These are phyloP conservation scores for Dictyostelium purpureum DNA, from an alignment of 78 protist species.

Conservation along the genomic window DNA sequence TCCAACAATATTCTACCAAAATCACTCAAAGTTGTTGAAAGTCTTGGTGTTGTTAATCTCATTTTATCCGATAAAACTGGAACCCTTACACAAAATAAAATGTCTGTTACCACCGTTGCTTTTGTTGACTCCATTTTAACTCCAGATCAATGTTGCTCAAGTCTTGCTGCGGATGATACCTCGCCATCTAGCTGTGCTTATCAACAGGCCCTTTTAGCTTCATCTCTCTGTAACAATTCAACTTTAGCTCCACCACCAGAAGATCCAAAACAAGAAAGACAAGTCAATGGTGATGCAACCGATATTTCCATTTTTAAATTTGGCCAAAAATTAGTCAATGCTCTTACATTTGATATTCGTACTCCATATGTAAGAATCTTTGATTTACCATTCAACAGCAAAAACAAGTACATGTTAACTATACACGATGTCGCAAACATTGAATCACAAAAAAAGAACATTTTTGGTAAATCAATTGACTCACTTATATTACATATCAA, in stretches of 20 bases:
- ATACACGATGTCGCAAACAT: conserved; percentile 11
- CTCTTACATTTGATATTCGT: background rate
- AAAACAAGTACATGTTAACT: conserved; percentile 85
- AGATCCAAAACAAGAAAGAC: background rate
- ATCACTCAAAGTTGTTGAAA: conserved; percentile 90
- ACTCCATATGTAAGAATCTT: background rate
- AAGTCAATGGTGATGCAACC: conserved; percentile 85
- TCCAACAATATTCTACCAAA: conserved; percentile 89
- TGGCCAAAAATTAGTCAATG: background rate
- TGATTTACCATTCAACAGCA: conserved; percentile 93
- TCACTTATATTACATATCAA: conserved; percentile 69
- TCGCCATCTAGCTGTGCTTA: background rate
- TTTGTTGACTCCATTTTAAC: background rate
- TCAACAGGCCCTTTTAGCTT: conserved; percentile 10
- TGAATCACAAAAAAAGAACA: too few species aligned
- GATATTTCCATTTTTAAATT: conserved; percentile 77
- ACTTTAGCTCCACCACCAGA: background rate
- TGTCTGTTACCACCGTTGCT: conserved; percentile 86
- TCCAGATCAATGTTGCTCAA: background rate
- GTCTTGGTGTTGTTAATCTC: conserved; percentile 95
- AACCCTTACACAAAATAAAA: conserved; percentile 93
- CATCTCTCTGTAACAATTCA: conserved; percentile 18
- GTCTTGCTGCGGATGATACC: background rate
- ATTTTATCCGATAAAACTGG: conserved; percentile 99
- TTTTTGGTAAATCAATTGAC: background rate